A percentile compares a stretch with the other conserved stretches of the same genome.
phyloP scores from a whole-genome alignment of 768 basidiomycete species.

The Asterophora lycoperdoides region DNA sequence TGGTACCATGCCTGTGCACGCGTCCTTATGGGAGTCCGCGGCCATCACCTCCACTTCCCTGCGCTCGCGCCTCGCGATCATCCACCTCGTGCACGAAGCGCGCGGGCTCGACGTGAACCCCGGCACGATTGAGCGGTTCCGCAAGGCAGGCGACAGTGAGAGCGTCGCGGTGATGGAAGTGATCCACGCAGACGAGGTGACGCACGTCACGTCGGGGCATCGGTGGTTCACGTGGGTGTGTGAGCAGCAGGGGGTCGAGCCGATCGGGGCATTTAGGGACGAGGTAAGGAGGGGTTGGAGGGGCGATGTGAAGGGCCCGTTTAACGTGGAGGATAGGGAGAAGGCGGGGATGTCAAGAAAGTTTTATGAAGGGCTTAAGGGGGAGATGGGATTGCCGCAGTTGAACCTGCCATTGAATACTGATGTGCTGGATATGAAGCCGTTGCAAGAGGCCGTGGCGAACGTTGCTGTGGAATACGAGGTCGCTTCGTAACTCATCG shows the following conservation, averaged over 20 bases:
- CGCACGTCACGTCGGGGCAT: conserved; percentile 79
- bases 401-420: not conserved
- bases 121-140: conserved; percentile 68
- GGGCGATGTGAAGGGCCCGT: conserved; percentile 77
- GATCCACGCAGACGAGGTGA: conserved; percentile 78
- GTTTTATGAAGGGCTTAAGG: conserved; percentile 70
- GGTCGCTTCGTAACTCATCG: not conserved
- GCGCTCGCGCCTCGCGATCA: conserved; percentile 71
- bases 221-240: conserved; percentile 82
- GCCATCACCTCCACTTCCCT: conserved; percentile 62
- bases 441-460: conserved; percentile 14
- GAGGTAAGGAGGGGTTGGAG: conserved; percentile 68
- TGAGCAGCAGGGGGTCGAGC: conserved; percentile 49
- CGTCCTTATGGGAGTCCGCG: conserved; percentile 78
- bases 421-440: not conserved
- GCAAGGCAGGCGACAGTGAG: conserved; percentile 59
- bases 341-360: conserved; percentile 67
- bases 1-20: conserved; percentile 71
- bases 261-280: conserved; percentile 60
- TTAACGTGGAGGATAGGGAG: conserved; percentile 69
- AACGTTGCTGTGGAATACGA: conserved; percentile 17
- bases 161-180: conserved; percentile 67
- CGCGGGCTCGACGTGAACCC: conserved; percentile 84
- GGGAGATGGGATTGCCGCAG: conserved; percentile 42
- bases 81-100: conserved; percentile 84